Base-by-base conservation (phyloP, 169 alveolate species). In the Cytauxzoon felis region DNA sequence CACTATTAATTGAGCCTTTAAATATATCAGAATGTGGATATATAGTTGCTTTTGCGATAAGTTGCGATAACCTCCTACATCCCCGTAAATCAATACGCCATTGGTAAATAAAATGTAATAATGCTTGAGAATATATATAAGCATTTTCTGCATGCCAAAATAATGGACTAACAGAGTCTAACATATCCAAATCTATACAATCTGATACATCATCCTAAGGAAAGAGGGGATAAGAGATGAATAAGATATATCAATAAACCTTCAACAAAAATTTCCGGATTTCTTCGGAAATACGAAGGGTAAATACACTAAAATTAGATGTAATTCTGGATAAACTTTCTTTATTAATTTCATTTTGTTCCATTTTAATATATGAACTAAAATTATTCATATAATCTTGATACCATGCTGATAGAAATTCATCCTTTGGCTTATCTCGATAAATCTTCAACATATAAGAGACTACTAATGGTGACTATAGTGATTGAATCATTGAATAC, bases 31-130 rank as follows among this genome's bases (percentile, higher is more conserved):
- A 58, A 8, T 18, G 36, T 3, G 86, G 81, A 30, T 66, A 11
- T 60, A 66, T 54, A 5, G 80, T 76, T 13, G 86, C 57, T 4
- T 52, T 51, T 5, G 86, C 75, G 6, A 86, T 52, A 62, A 87
- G 79, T 61, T 92, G 96, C 3, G 95, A 88, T n/a, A 92, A 64
- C 34, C 95, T 81, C 7, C 96, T 66, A 61, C 94, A 89, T 3
- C 96, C 95, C 9, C 84, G 64, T 18, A 87, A 57, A 29, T 92
- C 96, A 16, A 89, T 89, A 24, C 95, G 56, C 92, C 95, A 91
- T 42, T 85, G 83, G 33, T 88, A 82, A 48, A 91, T 91, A 47
- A 89, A 92, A 41, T 90, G 93, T 24, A 92, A 83, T 42, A 92
- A 80, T 21, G 95, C 93, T 36, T 90, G 94, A 27, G 96, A 88